Conservation (phyloP, 2,329 filamentous ascomycete genomes). For the Lizonia empirigonia region DNA sequence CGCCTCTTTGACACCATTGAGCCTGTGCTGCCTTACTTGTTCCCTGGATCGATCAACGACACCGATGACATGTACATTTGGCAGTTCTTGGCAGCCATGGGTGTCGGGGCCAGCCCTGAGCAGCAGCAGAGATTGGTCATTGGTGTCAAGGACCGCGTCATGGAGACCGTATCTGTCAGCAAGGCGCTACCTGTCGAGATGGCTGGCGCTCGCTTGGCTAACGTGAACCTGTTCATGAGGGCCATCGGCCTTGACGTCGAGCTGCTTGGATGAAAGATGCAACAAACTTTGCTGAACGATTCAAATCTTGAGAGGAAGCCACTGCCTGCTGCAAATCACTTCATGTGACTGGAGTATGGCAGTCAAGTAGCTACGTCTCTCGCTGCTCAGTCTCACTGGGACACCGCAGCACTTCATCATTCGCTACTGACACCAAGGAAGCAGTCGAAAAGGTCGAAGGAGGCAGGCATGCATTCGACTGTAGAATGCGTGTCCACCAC, state of each 20-base stretch:
- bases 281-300: not conserved
- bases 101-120: constrained; percentile 88
- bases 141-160: constrained; percentile 96
- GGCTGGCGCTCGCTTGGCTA: constrained; percentile 79
- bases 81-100: constrained; percentile 95
- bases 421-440: not conserved
- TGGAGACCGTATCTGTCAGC: constrained; percentile 87
- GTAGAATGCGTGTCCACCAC: constrained; percentile 12
- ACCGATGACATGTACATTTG: constrained; percentile 96
- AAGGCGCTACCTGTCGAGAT: constrained; percentile 90
- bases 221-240: constrained; percentile 98
- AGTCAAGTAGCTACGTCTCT: not conserved
- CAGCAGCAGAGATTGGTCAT: constrained; percentile 94
- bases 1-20: constrained; percentile 86
- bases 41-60: constrained; percentile 87
- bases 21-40: constrained; percentile 80
- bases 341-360: not conserved
- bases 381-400: not conserved
- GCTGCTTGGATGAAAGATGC: constrained; percentile 61
- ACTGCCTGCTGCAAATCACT: not conserved
- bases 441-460: not conserved
- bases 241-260: constrained; percentile 99
- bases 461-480: constrained; percentile 9
- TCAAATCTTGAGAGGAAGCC: not conserved
- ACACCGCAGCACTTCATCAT: not conserved